A percentile compares a stretch with the other conserved stretches of the same genome.
phyloP scores from a whole-genome alignment of 306 rosid species.

The Vigna nakashimae region DNA sequence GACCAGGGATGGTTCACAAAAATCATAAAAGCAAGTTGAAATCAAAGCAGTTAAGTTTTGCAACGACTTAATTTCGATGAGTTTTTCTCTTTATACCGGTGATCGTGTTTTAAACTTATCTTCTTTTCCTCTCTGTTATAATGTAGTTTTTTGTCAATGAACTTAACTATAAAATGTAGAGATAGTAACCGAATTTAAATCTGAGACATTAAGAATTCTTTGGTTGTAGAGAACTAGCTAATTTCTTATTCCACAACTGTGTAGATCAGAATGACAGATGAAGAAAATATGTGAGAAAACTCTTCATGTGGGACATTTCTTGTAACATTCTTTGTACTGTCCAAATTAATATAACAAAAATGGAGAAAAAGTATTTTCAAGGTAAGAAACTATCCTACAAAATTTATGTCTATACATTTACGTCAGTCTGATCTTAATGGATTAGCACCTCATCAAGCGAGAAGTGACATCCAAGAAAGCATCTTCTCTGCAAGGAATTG shows the following conservation, averaged over 20 bases:
- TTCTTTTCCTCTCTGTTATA: too few relatives aligned
- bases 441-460: neutral
- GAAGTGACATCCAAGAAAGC: neutral
- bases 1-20: neutral
- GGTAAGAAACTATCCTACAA: neutral
- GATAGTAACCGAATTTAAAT: too few relatives aligned
- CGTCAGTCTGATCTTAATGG: neutral
- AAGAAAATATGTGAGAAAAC: neutral
- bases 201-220: too few relatives aligned
- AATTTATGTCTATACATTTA: neutral
- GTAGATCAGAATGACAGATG: too few relatives aligned
- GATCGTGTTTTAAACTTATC: too few relatives aligned
- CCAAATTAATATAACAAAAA: neutral
- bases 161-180: too few relatives aligned
- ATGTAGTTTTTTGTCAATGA: too few relatives aligned
- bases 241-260: too few relatives aligned
- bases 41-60: neutral
- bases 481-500: neutral
- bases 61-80: too few relatives aligned
- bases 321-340: neutral
- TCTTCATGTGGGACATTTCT: neutral
- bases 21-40: neutral
- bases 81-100: too few relatives aligned
- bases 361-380: neutral
- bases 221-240: too few relatives aligned